phyloP scores from a whole-genome alignment of 176 grass and related monocot genomes.

The Oropetium thomaeum region DNA sequence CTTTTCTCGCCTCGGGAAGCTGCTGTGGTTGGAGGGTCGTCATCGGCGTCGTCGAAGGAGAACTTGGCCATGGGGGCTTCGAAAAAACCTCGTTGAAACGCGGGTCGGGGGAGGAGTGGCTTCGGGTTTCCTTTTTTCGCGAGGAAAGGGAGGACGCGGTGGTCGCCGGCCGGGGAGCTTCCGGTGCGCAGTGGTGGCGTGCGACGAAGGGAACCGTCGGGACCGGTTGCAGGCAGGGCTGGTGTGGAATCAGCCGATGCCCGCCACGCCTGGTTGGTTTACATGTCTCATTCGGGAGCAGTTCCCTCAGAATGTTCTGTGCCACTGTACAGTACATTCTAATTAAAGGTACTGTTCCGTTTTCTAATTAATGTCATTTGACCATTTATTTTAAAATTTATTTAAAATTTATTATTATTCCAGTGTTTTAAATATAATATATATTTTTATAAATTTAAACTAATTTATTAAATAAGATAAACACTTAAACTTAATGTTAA shows the following conservation, averaged over 20 bases:
- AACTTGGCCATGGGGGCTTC: conserved; percentile 52
- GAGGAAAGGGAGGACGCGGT: background rate
- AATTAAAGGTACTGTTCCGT: no score
- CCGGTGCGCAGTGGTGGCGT: background rate
- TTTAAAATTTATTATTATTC: no score
- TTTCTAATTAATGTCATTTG: no score
- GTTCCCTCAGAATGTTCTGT: no score
- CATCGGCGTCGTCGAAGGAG: conserved; percentile 48
- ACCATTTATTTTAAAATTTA: no score
- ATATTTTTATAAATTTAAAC: no score
- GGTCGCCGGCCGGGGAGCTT: background rate
- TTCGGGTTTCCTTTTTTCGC: background rate
- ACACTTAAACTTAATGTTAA: no score
- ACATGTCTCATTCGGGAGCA: no score
- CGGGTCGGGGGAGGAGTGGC: background rate
- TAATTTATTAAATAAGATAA: no score
- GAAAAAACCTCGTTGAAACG: background rate
- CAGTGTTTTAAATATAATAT: no score
- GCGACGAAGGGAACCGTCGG: background rate
- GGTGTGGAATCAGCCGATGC: background rate
- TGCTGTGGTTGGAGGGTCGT: conserved; percentile 24
- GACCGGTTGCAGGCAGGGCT: background rate
- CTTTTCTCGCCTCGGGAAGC: background rate
- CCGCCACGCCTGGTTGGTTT: no score
- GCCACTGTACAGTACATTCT: no score